These are phyloP conservation scores for Monosporascus sp. DNA, from an alignment of 2,329 filamentous ascomycete genomes.

Conservation along the genomic window DNA sequence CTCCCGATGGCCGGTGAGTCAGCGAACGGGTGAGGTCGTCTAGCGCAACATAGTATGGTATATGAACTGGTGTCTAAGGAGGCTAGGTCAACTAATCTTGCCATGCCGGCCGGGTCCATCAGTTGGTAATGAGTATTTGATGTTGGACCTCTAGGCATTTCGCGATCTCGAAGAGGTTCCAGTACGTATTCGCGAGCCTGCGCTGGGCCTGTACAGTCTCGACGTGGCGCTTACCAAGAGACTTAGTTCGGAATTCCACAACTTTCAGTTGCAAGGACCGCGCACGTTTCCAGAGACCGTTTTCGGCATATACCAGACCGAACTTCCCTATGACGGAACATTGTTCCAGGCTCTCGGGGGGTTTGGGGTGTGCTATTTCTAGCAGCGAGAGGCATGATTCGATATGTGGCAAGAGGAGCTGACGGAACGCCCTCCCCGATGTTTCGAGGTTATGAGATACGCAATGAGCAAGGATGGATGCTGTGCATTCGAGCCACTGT, in stretches of 20 bases:
- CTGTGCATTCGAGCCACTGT: constrained; percentile 7
- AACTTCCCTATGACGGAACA: constrained; percentile 18
- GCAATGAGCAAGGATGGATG: constrained; percentile 5
- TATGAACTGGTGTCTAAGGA: constrained; percentile 11
- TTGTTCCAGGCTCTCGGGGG: constrained; percentile 9
- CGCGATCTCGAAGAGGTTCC: constrained; percentile 7
- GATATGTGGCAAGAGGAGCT: constrained; percentile 7
- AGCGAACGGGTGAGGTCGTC: constrained; percentile 8
- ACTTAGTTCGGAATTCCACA: constrained; percentile 3
- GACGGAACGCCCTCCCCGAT: constrained; percentile 4
- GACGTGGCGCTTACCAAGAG: constrained; percentile 3
- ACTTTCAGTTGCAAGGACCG: constrained; percentile 12
- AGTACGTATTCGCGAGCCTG: constrained; percentile 3
- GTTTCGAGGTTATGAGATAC: constrained; percentile 8
- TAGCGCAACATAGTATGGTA: constrained; percentile 11
- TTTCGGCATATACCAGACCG: constrained; percentile 21
- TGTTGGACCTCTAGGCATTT: constrained; percentile 5
- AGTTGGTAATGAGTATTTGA: constrained; percentile 2
- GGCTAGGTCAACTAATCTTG: constrained; percentile 11
- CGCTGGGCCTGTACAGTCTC: constrained; percentile 4
- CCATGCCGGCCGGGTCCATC: constrained; percentile 4
- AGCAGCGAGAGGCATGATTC: constrained; percentile 6
- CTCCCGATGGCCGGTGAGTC: constrained; percentile 10
- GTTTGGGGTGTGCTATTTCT: constrained; percentile 3
- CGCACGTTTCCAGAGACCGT: constrained; percentile 20